Evolutionary conservation across 1,284 basidiomycete genomes (phyloP), one percentile per base, ranked within the genome.

Genomic region (Gomphus bonarii): DNA sequence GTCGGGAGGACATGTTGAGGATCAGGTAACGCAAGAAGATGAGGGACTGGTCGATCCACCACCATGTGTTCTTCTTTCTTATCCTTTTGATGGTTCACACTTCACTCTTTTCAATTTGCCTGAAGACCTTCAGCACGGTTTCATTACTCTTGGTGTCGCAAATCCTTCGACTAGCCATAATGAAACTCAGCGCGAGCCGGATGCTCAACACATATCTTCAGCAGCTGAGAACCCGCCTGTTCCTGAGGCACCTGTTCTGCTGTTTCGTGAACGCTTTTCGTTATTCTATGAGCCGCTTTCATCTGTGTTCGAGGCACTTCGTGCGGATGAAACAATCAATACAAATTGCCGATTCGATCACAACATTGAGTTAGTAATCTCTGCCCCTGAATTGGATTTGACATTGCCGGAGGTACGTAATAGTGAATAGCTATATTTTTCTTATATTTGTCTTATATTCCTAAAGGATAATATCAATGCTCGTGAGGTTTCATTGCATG

Each of bases 41-140:
- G 85, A 85, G 61, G 84, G 78, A 49, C 84, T 81, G 64, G 84
- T 85, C 56, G 85, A 88, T 59, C 82, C 83, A n/a, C 85, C 85
- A 49, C 85, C 85, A 16, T 72, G 82, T 22, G 81, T 88, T 48
- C 70, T 85, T 47, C 65, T 88, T 33, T 75, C 79, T 18, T 63
- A 86, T 20, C 61, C 66, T 70, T 56, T 68, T 72, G 54, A 66
- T 70, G 42, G 73, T 31, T 63, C 71, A 38, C 70, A 75, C 42
- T 74, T 75, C 62, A 76, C 72, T 59, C 70, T 88, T 38, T 88
- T 88, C 70, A 88, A 81, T 65, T 72, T 75, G 44, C 75, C 74
- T 48, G 60, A 57, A 30, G 30, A 40, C 3, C 16, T 25, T 18
- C 38, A 35, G n/a, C 35, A 30, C 9, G n/a, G 11, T 50, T 22